These are phyloP conservation scores for Neurospora sp. DNA, from an alignment of 495 filamentous ascomycete genomes.

Conservation along the genomic window DNA sequence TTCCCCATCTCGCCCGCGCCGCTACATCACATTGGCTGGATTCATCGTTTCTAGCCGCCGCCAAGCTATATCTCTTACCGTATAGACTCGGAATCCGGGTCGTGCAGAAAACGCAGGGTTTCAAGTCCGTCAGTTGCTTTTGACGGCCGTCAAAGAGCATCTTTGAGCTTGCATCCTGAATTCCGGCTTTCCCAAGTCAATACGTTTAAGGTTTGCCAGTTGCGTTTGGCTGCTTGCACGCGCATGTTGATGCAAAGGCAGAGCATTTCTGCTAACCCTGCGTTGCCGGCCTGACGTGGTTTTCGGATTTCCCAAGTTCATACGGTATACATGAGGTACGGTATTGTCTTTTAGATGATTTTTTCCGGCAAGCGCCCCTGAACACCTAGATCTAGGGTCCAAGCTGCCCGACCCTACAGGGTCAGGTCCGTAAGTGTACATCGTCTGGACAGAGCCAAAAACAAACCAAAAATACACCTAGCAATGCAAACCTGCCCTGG, in stretches of 20 bases:
- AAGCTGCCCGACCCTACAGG: not conserved
- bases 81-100: not conserved
- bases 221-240: not conserved
- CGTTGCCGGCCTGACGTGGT: not conserved
- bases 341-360: not conserved
- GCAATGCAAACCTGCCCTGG: not conserved
- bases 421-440: not conserved
- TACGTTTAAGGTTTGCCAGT: not conserved
- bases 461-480: not conserved
- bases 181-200: not conserved
- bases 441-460: not conserved
- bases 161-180: not conserved
- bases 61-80: not conserved
- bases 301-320: not conserved
- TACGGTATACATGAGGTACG: not conserved
- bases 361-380: not conserved
- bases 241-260: not conserved
- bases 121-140: not conserved
- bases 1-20: not conserved
- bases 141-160: not conserved
- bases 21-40: not conserved
- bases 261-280: not conserved
- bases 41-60: not conserved
- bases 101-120: not conserved
- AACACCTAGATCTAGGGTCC: rapidly evolving